These are phyloP conservation scores for Corymbia citriodora DNA, from an alignment of 441 rosid species.

Conservation along the genomic window DNA sequence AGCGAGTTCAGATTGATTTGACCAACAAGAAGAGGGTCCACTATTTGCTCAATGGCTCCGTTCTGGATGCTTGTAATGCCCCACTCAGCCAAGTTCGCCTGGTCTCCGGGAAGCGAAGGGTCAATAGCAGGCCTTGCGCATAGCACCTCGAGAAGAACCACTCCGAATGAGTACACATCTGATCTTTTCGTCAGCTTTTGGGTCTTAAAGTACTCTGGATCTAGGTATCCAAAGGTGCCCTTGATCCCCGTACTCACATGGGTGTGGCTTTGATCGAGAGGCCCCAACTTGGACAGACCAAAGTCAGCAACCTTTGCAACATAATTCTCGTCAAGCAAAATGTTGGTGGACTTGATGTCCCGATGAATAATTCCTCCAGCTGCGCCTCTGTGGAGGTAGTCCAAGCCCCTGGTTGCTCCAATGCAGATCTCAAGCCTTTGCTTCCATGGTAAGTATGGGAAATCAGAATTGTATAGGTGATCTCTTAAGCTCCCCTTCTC, in stretches of 20 bases:
- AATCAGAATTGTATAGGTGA: neutral
- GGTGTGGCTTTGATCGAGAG: constrained; percentile 17
- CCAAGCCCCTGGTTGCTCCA: neutral
- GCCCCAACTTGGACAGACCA: constrained; percentile 41
- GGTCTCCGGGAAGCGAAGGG: constrained; percentile 21
- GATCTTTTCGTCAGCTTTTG: constrained; percentile 38
- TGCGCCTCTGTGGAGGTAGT: constrained; percentile 1
- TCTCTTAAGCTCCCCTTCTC: neutral
- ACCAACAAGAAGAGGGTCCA: constrained; percentile 26
- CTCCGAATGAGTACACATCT: constrained; percentile 40
- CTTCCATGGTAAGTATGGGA: neutral
- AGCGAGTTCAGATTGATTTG: constrained; percentile 35
- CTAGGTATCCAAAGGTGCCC: constrained; percentile 48
- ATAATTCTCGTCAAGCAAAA: constrained; percentile 27
- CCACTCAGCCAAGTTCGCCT: constrained; percentile 57
- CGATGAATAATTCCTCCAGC: neutral
- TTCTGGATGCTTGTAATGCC: constrained; percentile 16
- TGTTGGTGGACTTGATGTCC: neutral
- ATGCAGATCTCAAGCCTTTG: neutral
- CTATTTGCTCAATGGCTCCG: constrained; percentile 32
- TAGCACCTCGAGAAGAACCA: constrained; percentile 35
- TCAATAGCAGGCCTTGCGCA: constrained; percentile 35
- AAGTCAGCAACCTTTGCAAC: constrained; percentile 45
- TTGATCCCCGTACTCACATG: constrained; percentile 37
- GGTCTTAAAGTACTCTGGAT: constrained; percentile 35